phyloP scores from a whole-genome alignment of 1,284 basidiomycete genomes.

The Stygiomarasmius scandens region DNA sequence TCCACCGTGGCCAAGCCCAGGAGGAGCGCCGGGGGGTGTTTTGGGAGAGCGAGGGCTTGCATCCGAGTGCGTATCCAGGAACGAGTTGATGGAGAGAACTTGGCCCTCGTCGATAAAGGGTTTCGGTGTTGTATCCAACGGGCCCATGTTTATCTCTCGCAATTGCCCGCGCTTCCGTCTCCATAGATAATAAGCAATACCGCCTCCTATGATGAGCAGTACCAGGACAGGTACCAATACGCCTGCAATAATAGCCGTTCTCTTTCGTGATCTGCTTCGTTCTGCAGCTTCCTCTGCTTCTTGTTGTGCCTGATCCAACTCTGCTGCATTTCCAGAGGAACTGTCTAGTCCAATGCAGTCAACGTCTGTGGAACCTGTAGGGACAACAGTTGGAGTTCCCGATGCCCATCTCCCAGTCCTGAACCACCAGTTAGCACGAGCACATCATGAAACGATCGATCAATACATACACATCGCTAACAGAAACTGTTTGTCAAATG shows the following conservation, averaged over 20 bases:
- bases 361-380: conserved; percentile 26
- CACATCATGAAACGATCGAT: neutral
- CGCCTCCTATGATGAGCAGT: conserved; percentile 2
- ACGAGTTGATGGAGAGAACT: conserved; percentile 12
- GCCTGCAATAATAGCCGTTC: conserved; percentile 28
- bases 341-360: conserved; percentile 29
- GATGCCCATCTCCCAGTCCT: conserved; percentile 37
- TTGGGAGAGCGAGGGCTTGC: neutral
- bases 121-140: neutral
- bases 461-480: conserved; percentile 45
- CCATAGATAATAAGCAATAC: conserved; percentile 1
- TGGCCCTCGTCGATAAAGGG: conserved; percentile 6
- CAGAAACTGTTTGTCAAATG: conserved; percentile 30
- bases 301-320: conserved; percentile 18
- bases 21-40: neutral
- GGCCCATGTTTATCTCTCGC: neutral
- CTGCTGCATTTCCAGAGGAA: conserved; percentile 21
- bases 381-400: conserved; percentile 31
- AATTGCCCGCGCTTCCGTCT: neutral
- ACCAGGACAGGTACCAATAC: conserved; percentile 23
- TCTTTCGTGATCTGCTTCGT: conserved; percentile 14
- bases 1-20: neutral
- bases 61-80: neutral
- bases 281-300: neutral
- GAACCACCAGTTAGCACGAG: neutral